A percentile compares a stretch with the other conserved stretches of the same genome.
Conservation (phyloP, 768 basidiomycete genomes). For the Hericium coralloides region DNA sequence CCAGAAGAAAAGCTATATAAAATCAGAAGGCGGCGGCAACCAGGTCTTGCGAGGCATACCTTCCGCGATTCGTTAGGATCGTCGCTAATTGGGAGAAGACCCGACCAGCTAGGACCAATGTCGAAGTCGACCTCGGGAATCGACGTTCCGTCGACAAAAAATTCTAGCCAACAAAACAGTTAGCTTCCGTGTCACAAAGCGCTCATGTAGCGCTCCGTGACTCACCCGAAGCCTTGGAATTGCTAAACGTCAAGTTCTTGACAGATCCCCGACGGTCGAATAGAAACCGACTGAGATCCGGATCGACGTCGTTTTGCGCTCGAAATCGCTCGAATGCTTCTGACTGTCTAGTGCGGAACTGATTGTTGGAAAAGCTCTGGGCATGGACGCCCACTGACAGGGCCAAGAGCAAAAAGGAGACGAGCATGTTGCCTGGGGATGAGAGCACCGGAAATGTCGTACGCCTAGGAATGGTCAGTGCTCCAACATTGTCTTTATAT, state of each 20-base stretch:
- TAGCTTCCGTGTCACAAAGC: not conserved
- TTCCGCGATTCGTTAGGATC: constrained; percentile 9
- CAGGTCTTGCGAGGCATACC: not conserved
- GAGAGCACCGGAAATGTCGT: too few species aligned
- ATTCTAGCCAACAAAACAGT: not conserved
- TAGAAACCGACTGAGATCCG: not conserved
- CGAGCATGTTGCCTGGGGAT: not conserved
- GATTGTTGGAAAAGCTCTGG: not conserved
- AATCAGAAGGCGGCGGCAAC: not conserved
- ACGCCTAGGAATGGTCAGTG: too few species aligned
- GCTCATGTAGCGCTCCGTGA: not conserved
- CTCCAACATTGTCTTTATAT: too few species aligned
- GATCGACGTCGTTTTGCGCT: not conserved
- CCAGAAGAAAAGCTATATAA: constrained; percentile 12
- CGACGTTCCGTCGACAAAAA: constrained; percentile 5
- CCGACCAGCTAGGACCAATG: constrained; percentile 12
- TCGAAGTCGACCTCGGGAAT: constrained; percentile 13
- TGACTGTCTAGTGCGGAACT: not conserved
- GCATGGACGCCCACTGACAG: not conserved
- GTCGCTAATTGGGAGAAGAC: constrained; percentile 12
- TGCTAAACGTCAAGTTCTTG: not conserved
- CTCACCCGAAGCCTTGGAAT: not conserved
- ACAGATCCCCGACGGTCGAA: not conserved
- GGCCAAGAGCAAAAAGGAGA: not conserved
- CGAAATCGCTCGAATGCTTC: not conserved